Evolutionary conservation across 768 basidiomycete species (phyloP), one percentile per base, ranked within the genome.

Genomic region (Tylopilus subfusipes): DNA sequence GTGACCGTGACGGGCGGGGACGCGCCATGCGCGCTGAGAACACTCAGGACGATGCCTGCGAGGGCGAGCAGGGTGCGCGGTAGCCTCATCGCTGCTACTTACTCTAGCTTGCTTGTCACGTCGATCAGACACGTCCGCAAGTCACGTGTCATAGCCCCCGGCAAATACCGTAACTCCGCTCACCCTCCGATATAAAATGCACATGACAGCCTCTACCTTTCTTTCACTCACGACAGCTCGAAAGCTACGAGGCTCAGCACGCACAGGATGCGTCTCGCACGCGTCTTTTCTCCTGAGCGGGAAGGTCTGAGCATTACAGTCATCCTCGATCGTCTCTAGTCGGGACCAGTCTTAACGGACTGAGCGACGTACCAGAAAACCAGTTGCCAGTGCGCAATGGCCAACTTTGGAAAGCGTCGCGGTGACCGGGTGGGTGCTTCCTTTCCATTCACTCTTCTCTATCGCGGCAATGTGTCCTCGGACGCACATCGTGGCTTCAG

Each of bases 1-100:
- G 70, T 53, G 19, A 70, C 67, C 0, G 65, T 58, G 24, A 70
- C 68, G 10, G 70, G 68, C 11, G 69, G 67, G 6, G 71, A 71
- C 42, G 55, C 55, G 59, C 64, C 61, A 51, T 52, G 51, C 9
- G 48, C 59, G 16, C 47, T 25, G 9, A 68, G 53, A 6, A 44
- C 63, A 45, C 50, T 19, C 42, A 67, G 27, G 14, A 58, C 57
- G 1, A 61, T 21, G 42, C 66, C 62, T 21, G 38, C 47, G 19
- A 67, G 55, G 38, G 50, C 57, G 52, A 63, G 44, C 31, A 63
- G 45, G 18, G 55, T 50, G 36, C 61, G 36, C 13, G 55, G 50
- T 13, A 61, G 52, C 29, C 47, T 34, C 56, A 65, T 58, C 39
- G 25, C 14, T 33, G 39, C 30, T 31, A 5, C 8, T 12, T 8